Conservation (phyloP, 1,284 basidiomycete genomes). For the Fomitopsis palustris region DNA sequence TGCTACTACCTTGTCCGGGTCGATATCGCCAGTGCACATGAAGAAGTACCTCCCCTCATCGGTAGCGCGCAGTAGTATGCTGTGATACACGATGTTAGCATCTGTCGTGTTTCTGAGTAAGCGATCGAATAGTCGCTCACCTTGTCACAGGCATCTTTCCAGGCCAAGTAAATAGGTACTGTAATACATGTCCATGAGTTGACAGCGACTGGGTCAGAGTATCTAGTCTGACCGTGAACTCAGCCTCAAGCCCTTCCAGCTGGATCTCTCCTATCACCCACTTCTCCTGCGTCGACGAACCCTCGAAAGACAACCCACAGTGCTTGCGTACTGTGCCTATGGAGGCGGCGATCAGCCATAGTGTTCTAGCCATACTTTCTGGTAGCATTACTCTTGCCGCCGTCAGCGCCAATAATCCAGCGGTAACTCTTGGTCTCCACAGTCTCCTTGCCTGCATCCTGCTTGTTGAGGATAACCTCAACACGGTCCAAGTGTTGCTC, state of each 20-base stretch:
- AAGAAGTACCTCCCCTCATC: background rate
- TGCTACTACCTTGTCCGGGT: background rate
- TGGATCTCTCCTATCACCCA: constrained; percentile 29
- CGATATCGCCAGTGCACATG: background rate
- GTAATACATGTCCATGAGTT: background rate
- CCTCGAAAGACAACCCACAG: constrained; percentile 27
- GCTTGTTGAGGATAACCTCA: constrained; percentile 7
- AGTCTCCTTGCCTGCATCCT: background rate
- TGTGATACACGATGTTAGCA: background rate
- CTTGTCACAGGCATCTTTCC: background rate
- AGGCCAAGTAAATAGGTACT: background rate
- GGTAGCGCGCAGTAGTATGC: background rate
- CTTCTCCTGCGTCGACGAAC: constrained; percentile 22
- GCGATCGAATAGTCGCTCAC: background rate
- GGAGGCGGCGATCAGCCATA: background rate
- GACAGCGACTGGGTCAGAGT: background rate
- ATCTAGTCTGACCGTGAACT: constrained; percentile 11
- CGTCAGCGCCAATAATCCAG: constrained; percentile 33
- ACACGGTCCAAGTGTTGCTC: constrained; percentile 23
- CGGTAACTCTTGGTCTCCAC: constrained; percentile 9
- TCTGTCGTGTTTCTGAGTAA: background rate
- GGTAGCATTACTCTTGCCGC: constrained; percentile 25
- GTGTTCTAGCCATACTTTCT: background rate
- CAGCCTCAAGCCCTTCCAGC: constrained; percentile 21
- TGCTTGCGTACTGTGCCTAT: constrained; percentile 27